Base-by-base conservation (phyloP, 2,329 filamentous ascomycete species). In the Aspergillus cejpii region DNA sequence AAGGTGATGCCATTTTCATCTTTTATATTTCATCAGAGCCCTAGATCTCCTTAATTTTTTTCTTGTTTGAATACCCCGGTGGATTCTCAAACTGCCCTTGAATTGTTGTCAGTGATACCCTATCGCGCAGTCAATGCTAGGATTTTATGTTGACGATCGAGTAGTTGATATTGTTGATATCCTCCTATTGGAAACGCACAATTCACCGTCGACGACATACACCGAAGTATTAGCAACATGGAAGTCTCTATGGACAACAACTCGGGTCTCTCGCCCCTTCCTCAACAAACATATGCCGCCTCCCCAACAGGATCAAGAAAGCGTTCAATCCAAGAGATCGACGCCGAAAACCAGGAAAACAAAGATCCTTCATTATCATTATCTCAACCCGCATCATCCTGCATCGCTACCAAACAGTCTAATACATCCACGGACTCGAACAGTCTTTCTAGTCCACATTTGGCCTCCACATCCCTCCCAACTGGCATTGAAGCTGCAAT, bases 311-410 rank as follows among this genome's bases (percentile, higher is more conserved):
- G 39, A 21, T 46, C 61, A 4, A 51, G 57, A 28, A 65, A 66
- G 44, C 54, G 59, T 10, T 56, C 60, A 1, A 57, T 64, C 12
- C 51, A 64, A 15, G 61, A 65, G 26, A 39, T 60, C 10, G 55
- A 59, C 26, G 39, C 40, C 3, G 45, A 46, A n/a, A 44, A 50
- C 23, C 57, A 61, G 20, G 59, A 61, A 23, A 62, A 61, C 24
- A 41, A 6, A 11, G 41, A 39, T 7, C 38, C 23, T 20, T 17
- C 34, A 24, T 5, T 24, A 34, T 34, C 31, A 19, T 19, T 34
- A 17, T 11, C 31, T 12, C 31, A 34, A 10, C 6, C 27, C n/a
- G n/a, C 39, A 15, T 19, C 12, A 29, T 38, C 12, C 38, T 34
- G 8, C 31, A 34, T 17, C 1, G 8, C 8, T 8, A 20, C 15